Base-by-base conservation (phyloP, 2,329 filamentous ascomycete species). In the Alternaria consortialis region DNA sequence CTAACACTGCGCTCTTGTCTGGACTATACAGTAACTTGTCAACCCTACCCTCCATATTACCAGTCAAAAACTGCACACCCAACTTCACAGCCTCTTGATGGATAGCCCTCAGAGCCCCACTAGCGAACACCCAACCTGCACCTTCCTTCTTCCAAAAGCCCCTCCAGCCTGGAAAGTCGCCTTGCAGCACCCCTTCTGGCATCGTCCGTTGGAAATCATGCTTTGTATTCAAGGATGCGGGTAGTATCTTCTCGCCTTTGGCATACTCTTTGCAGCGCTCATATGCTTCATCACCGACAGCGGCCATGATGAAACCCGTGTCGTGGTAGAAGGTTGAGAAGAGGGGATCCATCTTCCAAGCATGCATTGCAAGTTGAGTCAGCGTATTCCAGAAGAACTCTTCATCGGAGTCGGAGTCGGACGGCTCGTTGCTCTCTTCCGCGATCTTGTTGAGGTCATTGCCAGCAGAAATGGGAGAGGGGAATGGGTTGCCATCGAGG, bases 81-180 rank as follows among this genome's bases (percentile, higher is more conserved):
- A 85, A 62, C 31, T 76, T 74, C 54, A 77, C 64, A 1, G 84
- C 82, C 65, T 85, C 84, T 1, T 70, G 67, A 25, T 80, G 80
- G 3, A 83, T 80, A 32, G 82, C 80, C 40, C 79, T 60, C 59
- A 87, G 72, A 0, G 84, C 83, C 36, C 83, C 83, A 12, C 80
- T 76, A 4, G 86, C 84, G 64, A 84, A 83, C 2, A 86, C 83
- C 84, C 85, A 87, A 7, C 85, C 85, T 4, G 84, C 83, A 7
- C 81, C 78, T 27, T 71, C 64, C 17, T 72, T 64, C 60, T 82
- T 82, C 57, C 79, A 80, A 67, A 82, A 85, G 11, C 84, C 84
- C 65, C 81, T 81, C 84, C 85, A 86, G 6, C 78, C 78, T 0
- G 80, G 77, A 46, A 86, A 84, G 0, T 80, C 72, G 3, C 84